A percentile compares a stretch with the other conserved stretches of the same genome.
Evolutionary conservation across 2,329 filamentous ascomycete species (phyloP).

Genomic region (Mycosphaerella sp.): DNA sequence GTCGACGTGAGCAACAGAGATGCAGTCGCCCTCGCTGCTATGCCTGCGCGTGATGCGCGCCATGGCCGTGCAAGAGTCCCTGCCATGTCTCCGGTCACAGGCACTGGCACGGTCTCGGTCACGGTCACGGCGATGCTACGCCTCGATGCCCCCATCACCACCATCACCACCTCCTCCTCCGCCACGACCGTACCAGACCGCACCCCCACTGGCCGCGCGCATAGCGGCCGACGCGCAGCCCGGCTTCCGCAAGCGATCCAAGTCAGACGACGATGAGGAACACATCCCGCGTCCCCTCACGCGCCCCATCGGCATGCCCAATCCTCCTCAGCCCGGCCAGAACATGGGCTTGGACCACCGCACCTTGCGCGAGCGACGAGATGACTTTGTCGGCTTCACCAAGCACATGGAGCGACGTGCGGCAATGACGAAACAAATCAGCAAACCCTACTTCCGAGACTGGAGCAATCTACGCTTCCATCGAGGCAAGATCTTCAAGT

Average conservation of each 20-base stretch:
- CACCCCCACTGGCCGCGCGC: slow-evolving; percentile 15
- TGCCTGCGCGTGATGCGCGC: slow-evolving; percentile 28
- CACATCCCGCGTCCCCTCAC: slow-evolving; percentile 50
- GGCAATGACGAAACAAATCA: slow-evolving; percentile 67
- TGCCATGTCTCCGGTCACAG: neutral
- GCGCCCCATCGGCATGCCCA: slow-evolving; percentile 74
- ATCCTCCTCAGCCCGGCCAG: slow-evolving; percentile 68
- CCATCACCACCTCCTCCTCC: slow-evolving; percentile 13
- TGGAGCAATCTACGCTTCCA: slow-evolving; percentile 77
- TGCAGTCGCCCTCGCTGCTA: slow-evolving; percentile 22
- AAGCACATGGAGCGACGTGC: slow-evolving; percentile 72
- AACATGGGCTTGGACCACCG: slow-evolving; percentile 72
- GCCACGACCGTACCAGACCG: slow-evolving; percentile 9
- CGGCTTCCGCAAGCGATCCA: slow-evolving; percentile 20
- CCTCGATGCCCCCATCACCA: slow-evolving; percentile 18
- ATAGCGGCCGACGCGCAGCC: slow-evolving; percentile 16
- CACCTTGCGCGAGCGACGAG: slow-evolving; percentile 59
- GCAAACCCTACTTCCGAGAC: slow-evolving; percentile 91
- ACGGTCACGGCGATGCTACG: slow-evolving; percentile 20
- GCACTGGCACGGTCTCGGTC: too few species aligned
- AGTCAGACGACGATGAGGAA: slow-evolving; percentile 32
- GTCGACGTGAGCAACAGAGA: slow-evolving; percentile 26
- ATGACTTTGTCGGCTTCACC: slow-evolving; percentile 78
- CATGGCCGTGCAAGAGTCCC: slow-evolving; percentile 18
- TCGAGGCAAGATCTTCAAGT: slow-evolving; percentile 86